Evolutionary conservation across 1,284 basidiomycete genomes (phyloP), one percentile per base, ranked within the genome.

Genomic region (Abortiporus biennis): DNA sequence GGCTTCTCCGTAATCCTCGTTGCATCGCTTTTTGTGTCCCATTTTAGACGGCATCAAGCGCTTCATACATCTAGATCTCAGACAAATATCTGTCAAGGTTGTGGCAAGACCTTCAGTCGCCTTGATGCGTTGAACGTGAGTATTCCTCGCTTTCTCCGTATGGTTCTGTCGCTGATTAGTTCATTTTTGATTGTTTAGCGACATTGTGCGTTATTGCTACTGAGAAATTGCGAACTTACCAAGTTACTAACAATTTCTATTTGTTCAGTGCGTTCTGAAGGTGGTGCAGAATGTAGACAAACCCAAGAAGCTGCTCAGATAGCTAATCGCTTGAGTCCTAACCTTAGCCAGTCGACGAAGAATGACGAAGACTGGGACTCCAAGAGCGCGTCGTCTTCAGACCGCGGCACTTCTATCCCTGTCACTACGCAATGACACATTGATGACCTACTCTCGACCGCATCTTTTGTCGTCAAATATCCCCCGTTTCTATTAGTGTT

Each of bases 31-130:
- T 40, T n/a, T n/a, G n/a, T 39, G 43, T 41, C 22, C 38, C 33
- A 19, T 16, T 40, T 37, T 46, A 87, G 85, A 58, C 80, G 87
- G 31, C 92, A 93, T 61, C 88, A 92, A 66, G 83, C 86, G 6
- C 69, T 95, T 16, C 93, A 97, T 59, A 81, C 85, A 36, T 80
- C 87, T 29, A 81, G 92, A 61, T 79, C 82, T 2, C 78, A 89
- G 55, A 78, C 84, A 23, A 94, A 96, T 62, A 74, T 88, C 40
- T 97, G 93, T 56, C 83, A 85, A 53, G 89, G 90, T 2, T 97
- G 93, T 65, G 86, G 89, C 54, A 95, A 95, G 72, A 88, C 89
- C 15, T 96, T 97, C 67, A 94, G 92, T 55, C 73, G 93, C 43
- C 68, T 93, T 54, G 93, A 97, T 67, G 93, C 93, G 15, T 73